Percentiles rank a stretch among this genome's conserved stretches.
phyloP scores from a whole-genome alignment of 1,139 yeast species.

The Yarrowia galli region DNA sequence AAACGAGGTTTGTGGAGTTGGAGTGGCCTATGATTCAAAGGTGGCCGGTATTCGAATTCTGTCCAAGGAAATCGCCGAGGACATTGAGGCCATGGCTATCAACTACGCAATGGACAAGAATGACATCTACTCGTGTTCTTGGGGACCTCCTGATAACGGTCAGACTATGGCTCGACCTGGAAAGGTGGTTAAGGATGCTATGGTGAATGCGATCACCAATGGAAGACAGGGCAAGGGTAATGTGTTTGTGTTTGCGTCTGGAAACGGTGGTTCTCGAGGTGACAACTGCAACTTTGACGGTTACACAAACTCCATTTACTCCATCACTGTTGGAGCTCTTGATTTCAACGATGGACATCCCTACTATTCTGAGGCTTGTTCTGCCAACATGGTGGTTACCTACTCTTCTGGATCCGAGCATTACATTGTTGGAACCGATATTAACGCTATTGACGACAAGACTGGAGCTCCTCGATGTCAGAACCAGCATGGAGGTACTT shows the following conservation, averaged over 20 bases:
- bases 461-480: slow-evolving; percentile 60
- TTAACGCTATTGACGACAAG: slow-evolving; percentile 51
- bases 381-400: slow-evolving; percentile 96
- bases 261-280: slow-evolving; percentile 84
- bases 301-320: slow-evolving; percentile 92
- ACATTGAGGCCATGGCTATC: slow-evolving; percentile 91
- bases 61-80: slow-evolving; percentile 78
- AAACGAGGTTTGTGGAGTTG: slow-evolving; percentile 90
- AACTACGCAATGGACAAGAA: slow-evolving; percentile 77
- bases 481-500: slow-evolving; percentile 88
- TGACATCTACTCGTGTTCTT: slow-evolving; percentile 94
- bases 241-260: slow-evolving; percentile 93
- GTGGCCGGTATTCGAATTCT: slow-evolving; percentile 92
- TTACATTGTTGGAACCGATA: slow-evolving; percentile 90
- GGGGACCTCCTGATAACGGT: slow-evolving; percentile 99
- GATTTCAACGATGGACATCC: slow-evolving; percentile 89
- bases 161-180: slow-evolving; percentile 86
- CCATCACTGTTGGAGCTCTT: slow-evolving; percentile 94
- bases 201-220: slow-evolving; percentile 80
- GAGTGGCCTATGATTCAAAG: slow-evolving; percentile 86
- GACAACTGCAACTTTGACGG: slow-evolving; percentile 98
- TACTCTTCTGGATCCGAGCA: slow-evolving; percentile 92
- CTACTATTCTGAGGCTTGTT: slow-evolving; percentile 86
- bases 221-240: slow-evolving; percentile 88
- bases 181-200: slow-evolving; percentile 75